Evolutionary conservation across 2,329 filamentous ascomycete genomes (phyloP).

Genomic region (Claviceps monticola): DNA sequence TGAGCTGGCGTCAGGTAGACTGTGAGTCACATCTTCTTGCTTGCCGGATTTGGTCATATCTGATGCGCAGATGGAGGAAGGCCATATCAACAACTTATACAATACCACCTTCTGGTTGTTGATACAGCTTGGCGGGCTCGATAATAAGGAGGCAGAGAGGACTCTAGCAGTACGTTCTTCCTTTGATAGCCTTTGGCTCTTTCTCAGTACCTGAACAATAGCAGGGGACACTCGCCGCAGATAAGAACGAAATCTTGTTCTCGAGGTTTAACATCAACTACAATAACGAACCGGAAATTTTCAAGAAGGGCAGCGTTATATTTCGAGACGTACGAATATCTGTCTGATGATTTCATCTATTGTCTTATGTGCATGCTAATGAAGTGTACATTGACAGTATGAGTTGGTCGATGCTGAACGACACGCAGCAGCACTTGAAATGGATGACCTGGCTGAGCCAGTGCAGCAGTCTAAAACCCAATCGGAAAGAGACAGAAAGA

Average conservation of each 20-base stretch:
- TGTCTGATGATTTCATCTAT: neutral
- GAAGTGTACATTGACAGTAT: constrained; percentile 37
- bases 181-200: neutral
- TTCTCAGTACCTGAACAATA: constrained; percentile 9
- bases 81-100: constrained; percentile 96
- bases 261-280: constrained; percentile 86
- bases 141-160: constrained; percentile 65
- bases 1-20: constrained; percentile 94
- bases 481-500: constrained; percentile 69
- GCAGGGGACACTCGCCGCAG: constrained; percentile 66
- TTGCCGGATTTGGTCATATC: constrained; percentile 2
- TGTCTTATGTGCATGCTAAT: neutral
- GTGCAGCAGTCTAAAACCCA: constrained; percentile 60
- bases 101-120: constrained; percentile 95
- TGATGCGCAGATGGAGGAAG: constrained; percentile 28
- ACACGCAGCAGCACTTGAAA: constrained; percentile 31
- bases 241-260: constrained; percentile 96
- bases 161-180: constrained; percentile 47
- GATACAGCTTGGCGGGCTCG: constrained; percentile 64
- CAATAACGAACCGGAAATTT: constrained; percentile 89
- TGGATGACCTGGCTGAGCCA: constrained; percentile 37
- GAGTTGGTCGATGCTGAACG: constrained; percentile 49
- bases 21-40: constrained; percentile 40
- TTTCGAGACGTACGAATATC: constrained; percentile 55
- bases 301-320: constrained; percentile 82